These are phyloP conservation scores for Aspergillus felis DNA, from an alignment of 2,329 filamentous ascomycete genomes.

Conservation along the genomic window DNA sequence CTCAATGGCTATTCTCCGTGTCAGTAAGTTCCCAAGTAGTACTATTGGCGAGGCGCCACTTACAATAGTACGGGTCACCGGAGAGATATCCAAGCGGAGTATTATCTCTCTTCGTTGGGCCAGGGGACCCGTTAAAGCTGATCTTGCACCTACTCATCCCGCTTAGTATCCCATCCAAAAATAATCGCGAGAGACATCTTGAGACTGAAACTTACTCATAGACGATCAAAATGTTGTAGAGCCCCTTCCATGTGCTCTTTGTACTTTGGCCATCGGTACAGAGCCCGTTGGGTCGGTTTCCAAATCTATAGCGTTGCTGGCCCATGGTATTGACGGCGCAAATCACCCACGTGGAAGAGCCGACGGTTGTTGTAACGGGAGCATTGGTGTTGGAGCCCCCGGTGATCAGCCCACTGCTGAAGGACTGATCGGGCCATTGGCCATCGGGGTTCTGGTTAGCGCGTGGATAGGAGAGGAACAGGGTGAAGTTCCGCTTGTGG, in stretches of 20 bases:
- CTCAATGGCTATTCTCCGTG: not conserved
- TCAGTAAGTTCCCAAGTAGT: not conserved
- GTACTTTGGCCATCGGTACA: not conserved
- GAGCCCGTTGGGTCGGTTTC: not conserved
- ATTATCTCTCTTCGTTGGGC: not conserved
- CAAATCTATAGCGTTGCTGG: not conserved
- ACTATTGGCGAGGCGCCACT: not conserved
- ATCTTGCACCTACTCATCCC: not conserved
- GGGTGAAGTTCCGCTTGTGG: not conserved
- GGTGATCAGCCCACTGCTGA: not conserved
- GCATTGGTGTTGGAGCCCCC: not conserved
- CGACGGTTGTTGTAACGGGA: not conserved
- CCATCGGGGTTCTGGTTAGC: not conserved
- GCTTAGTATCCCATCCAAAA: not conserved
- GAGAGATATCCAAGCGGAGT: not conserved
- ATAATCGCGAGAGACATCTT: not conserved
- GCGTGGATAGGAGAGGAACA: not conserved
- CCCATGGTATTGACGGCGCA: not conserved
- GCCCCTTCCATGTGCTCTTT: not conserved
- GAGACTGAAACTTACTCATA: not conserved
- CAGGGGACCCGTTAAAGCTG: not conserved
- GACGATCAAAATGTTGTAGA: not conserved
- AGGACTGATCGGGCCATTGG: not conserved
- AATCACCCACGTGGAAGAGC: not conserved
- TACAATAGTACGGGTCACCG: not conserved